Evolutionary conservation across 2,329 filamentous ascomycete genomes (phyloP).

Genomic region (Myriangium duriaei): DNA sequence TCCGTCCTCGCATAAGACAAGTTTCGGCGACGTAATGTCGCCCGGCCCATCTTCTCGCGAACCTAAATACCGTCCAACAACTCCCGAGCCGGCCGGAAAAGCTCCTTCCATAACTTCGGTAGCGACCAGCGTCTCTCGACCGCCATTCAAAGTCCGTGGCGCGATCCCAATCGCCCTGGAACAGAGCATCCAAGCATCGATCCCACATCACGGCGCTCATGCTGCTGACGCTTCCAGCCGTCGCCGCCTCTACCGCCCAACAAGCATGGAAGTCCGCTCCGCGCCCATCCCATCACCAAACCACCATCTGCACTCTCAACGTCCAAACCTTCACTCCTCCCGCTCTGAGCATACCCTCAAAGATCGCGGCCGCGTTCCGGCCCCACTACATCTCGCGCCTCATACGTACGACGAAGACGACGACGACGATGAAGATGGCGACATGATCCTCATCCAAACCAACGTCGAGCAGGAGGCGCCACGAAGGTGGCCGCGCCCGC

Average conservation of each 20-base stretch:
- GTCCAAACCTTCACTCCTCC: constrained; percentile 13
- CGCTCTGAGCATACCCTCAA: constrained; percentile 1
- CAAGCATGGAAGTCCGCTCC: constrained; percentile 32
- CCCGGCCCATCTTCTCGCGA: constrained; percentile 5
- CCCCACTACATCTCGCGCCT: background rate
- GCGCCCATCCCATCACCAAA: constrained; percentile 28
- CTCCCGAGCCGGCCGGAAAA: constrained; percentile 4
- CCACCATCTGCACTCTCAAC: constrained; percentile 19
- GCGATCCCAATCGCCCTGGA: constrained; percentile 8
- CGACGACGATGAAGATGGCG: constrained; percentile 1
- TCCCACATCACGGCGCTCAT: background rate
- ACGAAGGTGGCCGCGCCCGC: background rate
- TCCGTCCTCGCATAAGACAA: constrained; percentile 7
- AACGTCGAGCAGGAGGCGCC: constrained; percentile 2
- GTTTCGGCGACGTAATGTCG: background rate
- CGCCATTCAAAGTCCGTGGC: constrained; percentile 8
- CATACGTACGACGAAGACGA: constrained; percentile 1
- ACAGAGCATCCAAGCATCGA: constrained; percentile 11
- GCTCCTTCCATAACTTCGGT: constrained; percentile 15
- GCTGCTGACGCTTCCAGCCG: background rate
- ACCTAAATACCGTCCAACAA: constrained; percentile 2
- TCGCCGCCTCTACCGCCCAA: constrained; percentile 20
- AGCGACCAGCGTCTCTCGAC: constrained; percentile 6
- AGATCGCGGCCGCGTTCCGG: background rate
- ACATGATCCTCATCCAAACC: constrained; percentile 9